phyloP scores from a whole-genome alignment of 2,329 filamentous ascomycete species.

The Madurella fahalii region DNA sequence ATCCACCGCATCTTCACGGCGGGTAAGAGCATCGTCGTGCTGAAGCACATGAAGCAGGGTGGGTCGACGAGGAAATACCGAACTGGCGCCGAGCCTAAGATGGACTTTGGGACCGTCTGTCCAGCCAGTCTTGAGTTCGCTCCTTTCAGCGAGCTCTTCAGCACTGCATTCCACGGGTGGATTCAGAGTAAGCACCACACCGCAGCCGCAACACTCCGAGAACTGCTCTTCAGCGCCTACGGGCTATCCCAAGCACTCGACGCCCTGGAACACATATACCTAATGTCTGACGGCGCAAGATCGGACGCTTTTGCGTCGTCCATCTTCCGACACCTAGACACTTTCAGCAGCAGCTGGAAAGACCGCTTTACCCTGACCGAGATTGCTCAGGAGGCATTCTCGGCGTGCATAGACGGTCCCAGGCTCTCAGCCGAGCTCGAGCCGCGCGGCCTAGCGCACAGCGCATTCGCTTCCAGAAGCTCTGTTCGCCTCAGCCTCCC shows the following conservation, averaged over 20 bases:
- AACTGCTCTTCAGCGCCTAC: conserved; percentile 64
- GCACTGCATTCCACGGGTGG: conserved; percentile 67
- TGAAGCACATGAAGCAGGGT: conserved; percentile 65
- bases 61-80: conserved; percentile 32
- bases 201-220: conserved; percentile 62
- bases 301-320: conserved; percentile 62
- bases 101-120: conserved; percentile 58
- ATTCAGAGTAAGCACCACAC: conserved; percentile 69
- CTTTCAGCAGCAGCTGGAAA: conserved; percentile 59
- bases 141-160: conserved; percentile 73
- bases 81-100: conserved; percentile 34
- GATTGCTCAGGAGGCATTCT: conserved; percentile 68
- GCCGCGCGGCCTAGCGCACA: conserved; percentile 33
- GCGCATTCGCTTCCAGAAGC: conserved; percentile 44
- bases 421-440: conserved; percentile 58
- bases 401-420: conserved; percentile 53
- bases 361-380: conserved; percentile 80
- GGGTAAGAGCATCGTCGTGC: conserved; percentile 81
- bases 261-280: conserved; percentile 67
- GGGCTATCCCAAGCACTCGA: conserved; percentile 62
- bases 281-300: conserved; percentile 69
- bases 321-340: conserved; percentile 73
- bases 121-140: conserved; percentile 46
- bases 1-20: conserved; percentile 74
- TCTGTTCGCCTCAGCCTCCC: conserved; percentile 61